A percentile compares a stretch with the other conserved stretches of the same genome.
Conservation (phyloP, 169 alveolate species). For the Perkinsus olseni region DNA sequence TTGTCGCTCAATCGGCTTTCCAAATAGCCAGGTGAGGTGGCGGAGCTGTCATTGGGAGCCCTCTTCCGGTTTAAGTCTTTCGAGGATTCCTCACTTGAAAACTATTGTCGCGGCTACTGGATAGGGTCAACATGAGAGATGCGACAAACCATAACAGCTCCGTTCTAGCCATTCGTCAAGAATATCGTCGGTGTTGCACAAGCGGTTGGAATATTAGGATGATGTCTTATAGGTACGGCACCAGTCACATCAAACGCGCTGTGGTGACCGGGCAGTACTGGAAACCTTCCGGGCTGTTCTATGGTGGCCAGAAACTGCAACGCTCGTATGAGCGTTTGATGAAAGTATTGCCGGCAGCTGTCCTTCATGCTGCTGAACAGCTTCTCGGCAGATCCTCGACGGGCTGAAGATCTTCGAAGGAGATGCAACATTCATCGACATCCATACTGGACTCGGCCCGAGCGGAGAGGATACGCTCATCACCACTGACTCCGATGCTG, state of each 20-base stretch:
- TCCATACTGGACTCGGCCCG: constrained; percentile 10
- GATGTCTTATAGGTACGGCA: not conserved
- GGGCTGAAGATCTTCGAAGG: not conserved
- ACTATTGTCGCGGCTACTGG: too few species aligned
- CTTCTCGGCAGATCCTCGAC: not conserved
- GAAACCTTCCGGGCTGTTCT: not conserved
- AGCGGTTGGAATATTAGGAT: not conserved
- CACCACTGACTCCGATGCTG: not conserved
- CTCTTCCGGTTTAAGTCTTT: too few species aligned
- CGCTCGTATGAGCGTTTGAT: not conserved
- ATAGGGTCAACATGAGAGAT: too few species aligned
- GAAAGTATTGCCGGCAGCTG: not conserved
- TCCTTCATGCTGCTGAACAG: not conserved
- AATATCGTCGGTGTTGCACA: too few species aligned
- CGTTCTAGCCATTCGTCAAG: too few species aligned
- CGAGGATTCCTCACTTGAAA: too few species aligned
- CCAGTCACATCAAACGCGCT: not conserved
- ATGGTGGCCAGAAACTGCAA: not conserved
- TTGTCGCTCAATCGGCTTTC: not conserved
- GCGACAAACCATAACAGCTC: too few species aligned
- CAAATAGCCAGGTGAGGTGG: not conserved
- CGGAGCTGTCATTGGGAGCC: not conserved
- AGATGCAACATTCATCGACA: not conserved
- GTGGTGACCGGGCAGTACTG: not conserved
- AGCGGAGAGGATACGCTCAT: not conserved